Conservation (phyloP, 2,329 filamentous ascomycete genomes). For the Beauveria australis region DNA sequence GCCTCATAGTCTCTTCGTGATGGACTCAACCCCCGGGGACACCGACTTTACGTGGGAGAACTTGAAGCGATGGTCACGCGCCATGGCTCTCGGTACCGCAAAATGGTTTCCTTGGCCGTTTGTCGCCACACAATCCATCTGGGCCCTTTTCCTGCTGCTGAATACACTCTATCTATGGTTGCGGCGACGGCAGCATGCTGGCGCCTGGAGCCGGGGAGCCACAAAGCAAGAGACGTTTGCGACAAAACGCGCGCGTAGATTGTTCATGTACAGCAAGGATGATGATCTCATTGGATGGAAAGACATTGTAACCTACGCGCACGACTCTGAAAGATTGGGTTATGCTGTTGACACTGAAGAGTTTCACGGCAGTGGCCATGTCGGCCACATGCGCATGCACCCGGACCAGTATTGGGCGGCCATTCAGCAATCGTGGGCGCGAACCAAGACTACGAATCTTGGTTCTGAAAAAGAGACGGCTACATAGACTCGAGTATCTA, state of each 20-base stretch:
- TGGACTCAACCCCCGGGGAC: conserved; percentile 47
- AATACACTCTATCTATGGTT: conserved; percentile 27
- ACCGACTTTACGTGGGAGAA: conserved; percentile 32
- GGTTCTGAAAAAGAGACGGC: not conserved
- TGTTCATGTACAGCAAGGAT: conserved; percentile 52
- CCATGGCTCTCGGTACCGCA: conserved; percentile 43
- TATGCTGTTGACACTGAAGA: conserved; percentile 34
- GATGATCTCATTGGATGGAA: conserved; percentile 48
- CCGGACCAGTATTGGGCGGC: conserved; percentile 49
- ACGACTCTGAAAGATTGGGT: conserved; percentile 37
- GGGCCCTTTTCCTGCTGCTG: conserved; percentile 32
- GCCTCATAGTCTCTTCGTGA: conserved; percentile 39
- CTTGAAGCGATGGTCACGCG: conserved; percentile 37
- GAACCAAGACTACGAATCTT: not conserved
- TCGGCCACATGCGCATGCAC: conserved; percentile 51
- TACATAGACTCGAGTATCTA: not conserved
- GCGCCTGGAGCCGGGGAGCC: conserved; percentile 28
- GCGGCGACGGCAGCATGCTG: conserved; percentile 32
- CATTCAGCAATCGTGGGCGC: conserved; percentile 19
- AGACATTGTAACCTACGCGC: conserved; percentile 48
- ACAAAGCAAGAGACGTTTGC: conserved; percentile 30
- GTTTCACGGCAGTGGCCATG: conserved; percentile 52
- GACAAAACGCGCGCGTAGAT: conserved; percentile 30
- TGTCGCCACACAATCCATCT: conserved; percentile 37
- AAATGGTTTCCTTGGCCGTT: conserved; percentile 42